phyloP scores from a whole-genome alignment of 768 basidiomycete genomes.

The Phylloporus sp. region DNA sequence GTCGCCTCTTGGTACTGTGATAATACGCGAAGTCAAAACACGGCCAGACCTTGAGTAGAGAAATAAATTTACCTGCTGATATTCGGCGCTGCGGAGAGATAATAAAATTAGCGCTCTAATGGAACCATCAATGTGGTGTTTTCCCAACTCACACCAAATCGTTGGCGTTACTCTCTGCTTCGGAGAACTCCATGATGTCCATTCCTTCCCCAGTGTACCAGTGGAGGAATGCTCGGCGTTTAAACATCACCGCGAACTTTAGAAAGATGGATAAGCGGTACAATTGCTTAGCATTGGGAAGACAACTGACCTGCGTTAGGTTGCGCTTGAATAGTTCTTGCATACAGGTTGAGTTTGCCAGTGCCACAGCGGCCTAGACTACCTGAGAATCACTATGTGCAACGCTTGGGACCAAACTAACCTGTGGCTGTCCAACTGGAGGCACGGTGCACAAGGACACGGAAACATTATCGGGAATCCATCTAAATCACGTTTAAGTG shows the following conservation, averaged over 20 bases:
- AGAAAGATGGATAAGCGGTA: constrained; percentile 1
- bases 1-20: constrained; percentile 60
- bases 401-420: constrained; percentile 25
- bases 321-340: constrained; percentile 84
- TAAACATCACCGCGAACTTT: constrained; percentile 79
- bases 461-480: constrained; percentile 91
- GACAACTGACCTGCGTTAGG: constrained; percentile 47
- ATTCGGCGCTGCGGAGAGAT: constrained; percentile 64
- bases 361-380: constrained; percentile 58
- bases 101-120: constrained; percentile 4
- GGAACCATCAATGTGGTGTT: background rate
- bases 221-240: constrained; percentile 81
- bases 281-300: background rate
- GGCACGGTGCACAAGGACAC: constrained; percentile 80
- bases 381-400: constrained; percentile 8
- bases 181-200: constrained; percentile 80
- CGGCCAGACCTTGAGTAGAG: background rate
- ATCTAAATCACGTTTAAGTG: constrained; percentile 39
- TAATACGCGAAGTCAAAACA: background rate
- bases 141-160: constrained; percentile 70
- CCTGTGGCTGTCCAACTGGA: constrained; percentile 73
- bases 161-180: constrained; percentile 78
- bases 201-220: constrained; percentile 93
- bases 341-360: constrained; percentile 78
- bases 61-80: constrained; percentile 64